Conservation (phyloP, 805 yeast genomes). For the Lachancea sp. region DNA sequence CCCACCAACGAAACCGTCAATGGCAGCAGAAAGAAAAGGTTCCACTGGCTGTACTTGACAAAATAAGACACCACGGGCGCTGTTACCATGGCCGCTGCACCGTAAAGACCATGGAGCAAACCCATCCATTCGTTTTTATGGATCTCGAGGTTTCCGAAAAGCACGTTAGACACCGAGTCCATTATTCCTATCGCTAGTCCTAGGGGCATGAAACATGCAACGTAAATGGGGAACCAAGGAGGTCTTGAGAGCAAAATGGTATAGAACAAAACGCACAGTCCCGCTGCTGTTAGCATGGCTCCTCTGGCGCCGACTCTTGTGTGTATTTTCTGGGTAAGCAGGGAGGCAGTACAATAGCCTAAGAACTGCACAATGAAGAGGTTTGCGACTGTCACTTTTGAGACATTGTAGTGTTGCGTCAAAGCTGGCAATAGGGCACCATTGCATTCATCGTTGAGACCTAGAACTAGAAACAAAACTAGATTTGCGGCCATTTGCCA, state of each 20-base stretch:
- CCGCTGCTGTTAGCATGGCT: slow-evolving; percentile 20
- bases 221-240: slow-evolving; percentile 17
- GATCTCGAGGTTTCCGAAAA: slow-evolving; percentile 30
- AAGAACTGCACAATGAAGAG: slow-evolving; percentile 27
- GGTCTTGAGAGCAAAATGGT: slow-evolving; percentile 22
- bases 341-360: slow-evolving; percentile 30
- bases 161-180: slow-evolving; percentile 31
- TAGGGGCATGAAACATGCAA: slow-evolving; percentile 26
- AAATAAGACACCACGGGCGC: slow-evolving; percentile 55
- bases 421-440: slow-evolving; percentile 32
- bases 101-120: slow-evolving; percentile 60
- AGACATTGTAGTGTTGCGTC: slow-evolving; percentile 21
- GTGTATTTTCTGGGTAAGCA: slow-evolving; percentile 27
- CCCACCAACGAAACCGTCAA: slow-evolving; percentile 35
- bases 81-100: slow-evolving; percentile 63
- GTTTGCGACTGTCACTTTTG: slow-evolving; percentile 24
- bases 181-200: slow-evolving; percentile 32
- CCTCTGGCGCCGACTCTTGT: slow-evolving; percentile 26
- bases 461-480: slow-evolving; percentile 27
- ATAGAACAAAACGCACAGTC: slow-evolving; percentile 18
- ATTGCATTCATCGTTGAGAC: slow-evolving; percentile 31
- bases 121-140: slow-evolving; percentile 57
- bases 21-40: slow-evolving; percentile 28
- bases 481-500: slow-evolving; percentile 27
- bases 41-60: slow-evolving; percentile 28